Conservation (phyloP, 768 basidiomycete genomes). For the Leccinellum rugosiceps region DNA sequence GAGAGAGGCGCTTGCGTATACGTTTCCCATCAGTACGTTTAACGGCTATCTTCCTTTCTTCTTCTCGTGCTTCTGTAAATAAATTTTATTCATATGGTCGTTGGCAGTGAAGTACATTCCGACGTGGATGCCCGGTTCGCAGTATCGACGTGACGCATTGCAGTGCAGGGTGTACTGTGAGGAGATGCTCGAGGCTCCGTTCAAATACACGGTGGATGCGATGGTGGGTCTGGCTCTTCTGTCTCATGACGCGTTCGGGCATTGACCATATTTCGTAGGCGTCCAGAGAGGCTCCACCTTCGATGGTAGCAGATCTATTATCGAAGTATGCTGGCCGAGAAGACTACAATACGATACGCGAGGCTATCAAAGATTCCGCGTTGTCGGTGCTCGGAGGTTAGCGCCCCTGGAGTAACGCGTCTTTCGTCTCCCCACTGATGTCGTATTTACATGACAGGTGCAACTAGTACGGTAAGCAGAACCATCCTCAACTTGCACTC, state of each 20-base stretch:
- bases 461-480: neutral
- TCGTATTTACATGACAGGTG: neutral
- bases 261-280: neutral
- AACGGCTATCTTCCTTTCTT: neutral
- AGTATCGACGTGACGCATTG: neutral
- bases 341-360: neutral
- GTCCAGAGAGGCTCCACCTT: neutral
- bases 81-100: neutral
- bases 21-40: constrained; percentile 1
- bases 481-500: neutral
- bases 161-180: constrained; percentile 17
- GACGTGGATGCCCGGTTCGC: constrained; percentile 5
- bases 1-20: neutral
- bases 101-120: constrained; percentile 7
- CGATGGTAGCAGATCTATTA: constrained; percentile 1
- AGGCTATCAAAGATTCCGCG: neutral
- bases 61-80: neutral
- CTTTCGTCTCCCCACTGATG: neutral
- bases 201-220: neutral
- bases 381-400: constrained; percentile 3
- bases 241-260: neutral
- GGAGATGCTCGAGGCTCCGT: constrained; percentile 13
- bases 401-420: neutral
- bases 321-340: neutral
- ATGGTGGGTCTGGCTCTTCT: neutral